Evolutionary conservation across 495 filamentous ascomycete genomes (phyloP), one percentile per base, ranked within the genome.

Genomic region (Thozetella sp.): DNA sequence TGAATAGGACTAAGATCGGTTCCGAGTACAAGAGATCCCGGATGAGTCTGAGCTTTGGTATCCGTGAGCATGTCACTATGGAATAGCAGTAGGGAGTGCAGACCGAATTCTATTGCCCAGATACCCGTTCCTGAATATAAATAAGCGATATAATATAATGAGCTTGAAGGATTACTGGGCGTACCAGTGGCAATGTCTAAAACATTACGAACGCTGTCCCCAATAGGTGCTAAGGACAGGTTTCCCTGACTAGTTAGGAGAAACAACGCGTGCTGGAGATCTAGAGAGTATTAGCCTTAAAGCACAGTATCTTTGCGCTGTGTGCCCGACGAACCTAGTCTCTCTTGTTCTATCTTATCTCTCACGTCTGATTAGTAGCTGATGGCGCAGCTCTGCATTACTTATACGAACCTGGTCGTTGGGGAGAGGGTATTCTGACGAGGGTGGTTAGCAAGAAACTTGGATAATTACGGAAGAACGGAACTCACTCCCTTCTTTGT

Each of bases 1-100:
- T 82, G 78, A n/a, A 73, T 76, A 6, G 77, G 76, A 55, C 68
- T 73, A 11, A 82, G 68, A 66, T 82, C 78, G 13, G 71, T 73
- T 40, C 77, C 74, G 22, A 76, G 57, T 43, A 72, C 66, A n/a
- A 63, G 13, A 10, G 62, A 63, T 25, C 45, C 53, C 12, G 59
- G 58, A 25, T 34, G 17, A 51, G 60, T 56, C 60, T 57, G n/a
- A 57, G 55, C 6, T 4, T 11, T 13, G 19, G 0, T 12, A 13
- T 22, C 2, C 20, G 17, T 52, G 6, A 40, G 2, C 22, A 27
- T n/a, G n/a, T n/a, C n/a, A n/a, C n/a, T n/a, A n/a, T n/a, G n/a
- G n/a, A n/a, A n/a, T n/a, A n/a, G n/a, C n/a, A n/a, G n/a, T n/a
- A n/a, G n/a, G n/a, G n/a, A n/a, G n/a, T n/a, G n/a, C n/a, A n/a